Evolutionary conservation across 768 basidiomycete species (phyloP).

Genomic region (Boletales sp.): DNA sequence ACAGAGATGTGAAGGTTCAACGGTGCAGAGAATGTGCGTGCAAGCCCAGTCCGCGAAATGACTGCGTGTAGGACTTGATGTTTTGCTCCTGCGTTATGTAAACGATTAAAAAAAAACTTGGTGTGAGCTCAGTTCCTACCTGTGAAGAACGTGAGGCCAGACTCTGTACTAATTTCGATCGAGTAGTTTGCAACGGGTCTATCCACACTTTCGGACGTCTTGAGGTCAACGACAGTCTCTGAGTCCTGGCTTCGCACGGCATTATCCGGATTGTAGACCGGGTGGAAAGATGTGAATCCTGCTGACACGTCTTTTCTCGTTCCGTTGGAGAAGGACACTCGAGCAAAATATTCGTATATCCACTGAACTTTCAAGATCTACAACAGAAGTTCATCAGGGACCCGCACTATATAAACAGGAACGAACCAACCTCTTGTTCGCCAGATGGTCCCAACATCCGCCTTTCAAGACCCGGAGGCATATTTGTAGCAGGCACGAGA

Average conservation of each 20-base stretch:
- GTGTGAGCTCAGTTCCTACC: neutral
- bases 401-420: neutral
- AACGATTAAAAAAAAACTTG: no score
- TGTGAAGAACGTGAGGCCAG: neutral
- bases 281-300: conserved; percentile 18
- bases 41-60: conserved; percentile 13
- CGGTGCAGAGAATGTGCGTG: conserved; percentile 5
- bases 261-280: neutral
- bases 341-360: conserved; percentile 18
- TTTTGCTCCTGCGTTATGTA: neutral
- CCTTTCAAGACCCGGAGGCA: conserved; percentile 11
- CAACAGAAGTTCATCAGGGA: neutral
- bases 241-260: neutral
- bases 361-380: conserved; percentile 4
- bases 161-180: neutral
- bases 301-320: conserved; percentile 11
- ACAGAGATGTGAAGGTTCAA: neutral
- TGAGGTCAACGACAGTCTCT: neutral
- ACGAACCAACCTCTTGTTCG: neutral
- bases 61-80: neutral
- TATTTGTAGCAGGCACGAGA: conserved; percentile 21
- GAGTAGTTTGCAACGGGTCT: neutral
- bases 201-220: neutral
- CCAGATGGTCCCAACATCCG: neutral
- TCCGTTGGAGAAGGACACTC: conserved; percentile 12